Evolutionary conservation across 176 grass and related monocot genomes (phyloP).

Genomic region (Phragmites australis): DNA sequence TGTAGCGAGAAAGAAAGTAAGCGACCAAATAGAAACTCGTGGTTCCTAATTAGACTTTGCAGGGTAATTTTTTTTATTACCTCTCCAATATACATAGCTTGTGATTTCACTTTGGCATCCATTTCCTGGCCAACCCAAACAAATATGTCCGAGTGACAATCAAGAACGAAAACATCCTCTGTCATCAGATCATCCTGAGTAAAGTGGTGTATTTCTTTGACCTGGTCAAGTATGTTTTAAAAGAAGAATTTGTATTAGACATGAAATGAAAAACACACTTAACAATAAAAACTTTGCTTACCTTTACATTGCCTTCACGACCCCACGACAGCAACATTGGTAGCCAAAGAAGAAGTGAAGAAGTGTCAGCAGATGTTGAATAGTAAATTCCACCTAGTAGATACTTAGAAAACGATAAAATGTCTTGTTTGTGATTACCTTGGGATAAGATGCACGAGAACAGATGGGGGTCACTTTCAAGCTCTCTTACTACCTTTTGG

Average conservation of each 20-base stretch:
- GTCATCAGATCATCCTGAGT: slow-evolving; percentile 92
- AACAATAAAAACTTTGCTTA: slow-evolving; percentile 39
- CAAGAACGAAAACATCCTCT: slow-evolving; percentile 86
- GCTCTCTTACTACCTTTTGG: slow-evolving; percentile 77
- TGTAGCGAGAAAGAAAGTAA: slow-evolving; percentile 4
- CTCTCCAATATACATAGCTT: slow-evolving; percentile 83
- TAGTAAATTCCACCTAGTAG: slow-evolving; percentile 1
- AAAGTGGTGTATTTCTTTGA: slow-evolving; percentile 86
- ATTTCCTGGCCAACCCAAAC: slow-evolving; percentile 92
- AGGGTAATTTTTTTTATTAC: slow-evolving; percentile 43
- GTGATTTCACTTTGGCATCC: slow-evolving; percentile 61
- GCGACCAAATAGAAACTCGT: neutral
- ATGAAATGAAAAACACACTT: neutral
- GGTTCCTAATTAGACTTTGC: neutral
- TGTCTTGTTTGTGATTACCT: slow-evolving; percentile 51
- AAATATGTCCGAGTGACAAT: slow-evolving; percentile 76
- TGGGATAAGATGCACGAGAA: slow-evolving; percentile 77
- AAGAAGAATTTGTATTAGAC: slow-evolving; percentile 29
- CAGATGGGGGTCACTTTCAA: slow-evolving; percentile 83
- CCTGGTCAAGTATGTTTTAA: slow-evolving; percentile 49
- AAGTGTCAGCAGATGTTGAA: slow-evolving; percentile 34
- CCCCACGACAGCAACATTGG: slow-evolving; percentile 1
- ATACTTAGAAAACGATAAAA: neutral
- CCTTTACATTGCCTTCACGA: slow-evolving; percentile 68
- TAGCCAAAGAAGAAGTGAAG: neutral